phyloP scores from a whole-genome alignment of 768 basidiomycete species.

The Boletus subcaerulescens region DNA sequence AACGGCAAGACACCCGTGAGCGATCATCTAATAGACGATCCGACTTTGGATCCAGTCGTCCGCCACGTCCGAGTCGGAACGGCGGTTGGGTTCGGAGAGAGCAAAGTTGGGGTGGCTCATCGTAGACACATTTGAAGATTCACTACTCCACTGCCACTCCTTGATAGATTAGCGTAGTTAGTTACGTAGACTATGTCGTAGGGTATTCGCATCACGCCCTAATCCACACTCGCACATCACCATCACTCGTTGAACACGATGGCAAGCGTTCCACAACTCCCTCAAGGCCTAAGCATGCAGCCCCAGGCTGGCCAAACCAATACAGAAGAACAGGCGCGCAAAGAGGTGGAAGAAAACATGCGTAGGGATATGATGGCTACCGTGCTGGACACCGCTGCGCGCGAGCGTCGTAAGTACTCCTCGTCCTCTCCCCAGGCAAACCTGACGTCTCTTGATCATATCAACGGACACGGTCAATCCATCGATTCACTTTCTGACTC shows the following conservation, averaged over 20 bases:
- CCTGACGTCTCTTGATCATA: not conserved
- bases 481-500: no score
- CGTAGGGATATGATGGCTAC: slow-evolving; percentile 74
- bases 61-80: slow-evolving; percentile 3
- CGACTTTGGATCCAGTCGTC: slow-evolving; percentile 2
- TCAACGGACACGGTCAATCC: not conserved
- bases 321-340: slow-evolving; percentile 53
- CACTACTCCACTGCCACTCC: not conserved
- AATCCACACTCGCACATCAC: slow-evolving; percentile 3
- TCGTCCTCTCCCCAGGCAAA: not conserved
- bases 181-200: not conserved
- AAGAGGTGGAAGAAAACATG: slow-evolving; percentile 70
- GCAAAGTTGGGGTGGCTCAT: not conserved
- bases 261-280: slow-evolving; percentile 26
- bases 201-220: not conserved
- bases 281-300: slow-evolving; percentile 22
- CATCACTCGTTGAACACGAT: slow-evolving; percentile 9
- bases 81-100: slow-evolving; percentile 1
- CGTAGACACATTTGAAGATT: not conserved
- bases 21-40: slow-evolving; percentile 2
- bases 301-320: slow-evolving; percentile 41
- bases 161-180: slow-evolving; percentile 8
- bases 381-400: slow-evolving; percentile 71
- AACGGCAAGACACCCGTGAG: slow-evolving; percentile 4
- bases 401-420: slow-evolving; percentile 67